These are phyloP conservation scores for Arctostaphylos glauca DNA, from an alignment of 148 eudicot species.

Conservation along the genomic window DNA sequence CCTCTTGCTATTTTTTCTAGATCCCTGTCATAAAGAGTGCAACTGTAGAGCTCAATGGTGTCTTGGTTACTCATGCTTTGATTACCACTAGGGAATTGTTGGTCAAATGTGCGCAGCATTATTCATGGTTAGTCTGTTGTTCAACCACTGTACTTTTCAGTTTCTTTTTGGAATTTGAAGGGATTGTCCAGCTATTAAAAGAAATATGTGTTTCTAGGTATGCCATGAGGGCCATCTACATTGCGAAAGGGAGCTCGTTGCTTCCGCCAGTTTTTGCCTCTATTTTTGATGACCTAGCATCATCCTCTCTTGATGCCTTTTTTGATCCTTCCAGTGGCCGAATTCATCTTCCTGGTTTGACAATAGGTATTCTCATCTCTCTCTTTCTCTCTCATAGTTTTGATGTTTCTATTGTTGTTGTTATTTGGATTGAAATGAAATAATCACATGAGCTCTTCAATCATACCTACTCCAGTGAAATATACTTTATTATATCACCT, in stretches of 20 bases:
- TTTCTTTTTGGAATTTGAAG: neutral
- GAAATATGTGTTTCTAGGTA: conserved; percentile 47
- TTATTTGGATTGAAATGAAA: neutral
- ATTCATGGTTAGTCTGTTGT: conserved; percentile 71
- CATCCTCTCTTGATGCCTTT: conserved; percentile 93
- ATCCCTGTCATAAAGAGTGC: conserved; percentile 69
- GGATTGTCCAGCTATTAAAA: conserved; percentile 16
- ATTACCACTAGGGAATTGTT: conserved; percentile 76
- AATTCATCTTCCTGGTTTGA: conserved; percentile 82
- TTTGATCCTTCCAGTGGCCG: conserved; percentile 92
- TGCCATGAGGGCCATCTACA: conserved; percentile 93
- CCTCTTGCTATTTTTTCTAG: conserved; percentile 32
- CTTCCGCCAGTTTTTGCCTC: conserved; percentile 98
- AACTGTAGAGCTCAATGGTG: conserved; percentile 93
- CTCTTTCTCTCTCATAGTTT: neutral
- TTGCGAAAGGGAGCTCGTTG: conserved; percentile 94
- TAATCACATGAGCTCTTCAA: neutral
- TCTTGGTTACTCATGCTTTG: conserved; percentile 92
- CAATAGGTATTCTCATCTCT: conserved; percentile 53
- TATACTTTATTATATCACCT: neutral
- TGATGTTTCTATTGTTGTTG: neutral
- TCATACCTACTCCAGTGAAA: neutral
- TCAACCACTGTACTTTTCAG: conserved; percentile 6
- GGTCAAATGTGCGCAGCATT: conserved; percentile 88
- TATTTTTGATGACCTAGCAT: conserved; percentile 91